These are phyloP conservation scores for Lindgomyces ingoldianus DNA, from an alignment of 495 filamentous ascomycete genomes.

Conservation along the genomic window DNA sequence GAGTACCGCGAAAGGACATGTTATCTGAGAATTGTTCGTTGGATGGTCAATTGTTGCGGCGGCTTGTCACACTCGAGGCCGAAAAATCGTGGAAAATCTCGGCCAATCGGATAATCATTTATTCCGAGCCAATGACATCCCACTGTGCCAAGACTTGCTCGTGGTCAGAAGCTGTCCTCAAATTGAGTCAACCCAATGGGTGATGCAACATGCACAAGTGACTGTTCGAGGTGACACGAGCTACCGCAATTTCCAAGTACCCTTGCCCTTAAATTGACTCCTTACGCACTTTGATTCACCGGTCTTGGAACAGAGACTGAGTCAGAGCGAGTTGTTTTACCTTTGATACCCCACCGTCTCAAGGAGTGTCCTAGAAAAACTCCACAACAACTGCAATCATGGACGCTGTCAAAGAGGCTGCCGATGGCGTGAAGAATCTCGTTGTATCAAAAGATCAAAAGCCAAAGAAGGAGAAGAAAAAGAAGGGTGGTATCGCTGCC, in stretches of 20 bases:
- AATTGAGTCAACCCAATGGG: not conserved
- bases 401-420: constrained; percentile 31
- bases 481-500: constrained; percentile 49
- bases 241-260: not conserved
- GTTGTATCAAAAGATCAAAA: constrained; percentile 47
- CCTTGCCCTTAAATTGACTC: not conserved
- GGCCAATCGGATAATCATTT: constrained; percentile 13
- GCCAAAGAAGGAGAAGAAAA: constrained; percentile 53
- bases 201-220: not conserved
- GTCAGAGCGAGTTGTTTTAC: constrained; percentile 18
- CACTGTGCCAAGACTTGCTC: not conserved
- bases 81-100: constrained; percentile 19
- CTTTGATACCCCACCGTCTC: constrained; percentile 23
- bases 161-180: not conserved
- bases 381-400: constrained; percentile 19
- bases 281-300: not conserved
- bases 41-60: constrained; percentile 14
- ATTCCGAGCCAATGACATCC: constrained; percentile 3
- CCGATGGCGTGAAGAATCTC: constrained; percentile 53
- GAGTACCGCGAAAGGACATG: constrained; percentile 45
- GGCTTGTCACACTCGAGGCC: not conserved
- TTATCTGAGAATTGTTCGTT: constrained; percentile 2
- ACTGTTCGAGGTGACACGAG: not conserved
- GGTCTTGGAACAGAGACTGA: constrained; percentile 13
- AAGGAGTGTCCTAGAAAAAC: constrained; percentile 5